Base-by-base conservation (phyloP, 1,284 basidiomycete species). In the Rhodofomes roseus region DNA sequence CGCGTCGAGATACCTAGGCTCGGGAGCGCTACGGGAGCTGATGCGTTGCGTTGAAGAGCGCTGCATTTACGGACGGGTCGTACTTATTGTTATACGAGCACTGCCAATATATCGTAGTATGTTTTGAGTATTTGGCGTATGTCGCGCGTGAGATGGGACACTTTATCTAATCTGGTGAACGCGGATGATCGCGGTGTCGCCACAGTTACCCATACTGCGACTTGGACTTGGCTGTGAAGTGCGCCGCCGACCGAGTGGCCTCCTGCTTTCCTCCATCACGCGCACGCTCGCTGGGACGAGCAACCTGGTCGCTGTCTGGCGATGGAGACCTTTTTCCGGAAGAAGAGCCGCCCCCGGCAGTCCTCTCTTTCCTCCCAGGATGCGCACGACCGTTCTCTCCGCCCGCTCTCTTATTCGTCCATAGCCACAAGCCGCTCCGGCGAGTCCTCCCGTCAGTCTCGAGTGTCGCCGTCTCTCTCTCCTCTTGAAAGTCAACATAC, bases 301-400 rank as follows among this genome's bases (percentile, higher is more conserved):
- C 54, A 22, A 25, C 31, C 29, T 27, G 46, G 29, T 46, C 37
- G 20, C 50, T 31, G 16, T 23, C 37, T 27, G 37, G 27, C 34
- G 56, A 86, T 86, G 84, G 81, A 82, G 60, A 78, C 74, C 56
- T 63, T 85, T 58, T 83, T 85, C 68, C 78, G 81, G 67, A 85
- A 79, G 74, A 83, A 81, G 67, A 72, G 70, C 52, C 74, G 81
- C 14, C 79, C 80, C 16, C 77, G 83, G 31, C 77, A 79, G 58
- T 77, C 79, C 52, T 84, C 82, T n/a, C 62, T 77, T 25, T 77
- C 77, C 48, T 71, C 60, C 39, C 73, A 74, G 54, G 80, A 81
- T 58, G 69, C 80, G 61, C 72, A 69, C 59, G 88, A 89, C 68
- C 78, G 79, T 55, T 87, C 88, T 12, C 79, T 68, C 5, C 70